Conservation (phyloP, 1,284 basidiomycete species). For the Sporisorium reilianum region DNA sequence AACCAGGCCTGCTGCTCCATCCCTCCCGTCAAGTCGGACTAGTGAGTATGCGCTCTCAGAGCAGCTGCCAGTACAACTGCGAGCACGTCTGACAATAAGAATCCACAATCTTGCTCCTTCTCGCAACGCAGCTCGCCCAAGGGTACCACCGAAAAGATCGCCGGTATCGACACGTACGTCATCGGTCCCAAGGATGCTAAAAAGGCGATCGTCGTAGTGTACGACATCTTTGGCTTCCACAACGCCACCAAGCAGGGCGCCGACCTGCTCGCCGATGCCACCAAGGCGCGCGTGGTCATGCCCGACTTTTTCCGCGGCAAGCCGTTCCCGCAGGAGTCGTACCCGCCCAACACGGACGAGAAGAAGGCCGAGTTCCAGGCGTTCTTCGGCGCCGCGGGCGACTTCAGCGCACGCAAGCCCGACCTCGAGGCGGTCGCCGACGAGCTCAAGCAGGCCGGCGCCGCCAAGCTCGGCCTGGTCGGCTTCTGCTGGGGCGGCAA, state of each 20-base stretch:
- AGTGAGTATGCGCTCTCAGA: slow-evolving; percentile 49
- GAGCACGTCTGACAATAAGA: no score
- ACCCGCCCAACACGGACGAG: slow-evolving; percentile 73
- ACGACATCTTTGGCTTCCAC: slow-evolving; percentile 77
- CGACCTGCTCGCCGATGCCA: slow-evolving; percentile 74
- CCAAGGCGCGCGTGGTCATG: slow-evolving; percentile 73
- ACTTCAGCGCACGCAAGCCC: slow-evolving; percentile 72
- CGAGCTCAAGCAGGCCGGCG: slow-evolving; percentile 72
- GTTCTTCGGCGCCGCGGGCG: slow-evolving; percentile 64
- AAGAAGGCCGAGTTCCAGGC: slow-evolving; percentile 71
- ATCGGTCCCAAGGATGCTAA: slow-evolving; percentile 71
- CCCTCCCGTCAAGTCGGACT: slow-evolving; percentile 71
- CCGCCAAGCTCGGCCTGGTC: slow-evolving; percentile 71
- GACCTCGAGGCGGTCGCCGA: slow-evolving; percentile 73
- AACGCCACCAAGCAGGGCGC: slow-evolving; percentile 72
- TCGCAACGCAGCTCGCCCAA: slow-evolving; percentile 70
- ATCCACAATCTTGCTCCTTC: background rate
- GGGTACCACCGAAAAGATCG: slow-evolving; percentile 67
- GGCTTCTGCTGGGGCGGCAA: slow-evolving; percentile 72
- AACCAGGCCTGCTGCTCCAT: slow-evolving; percentile 72
- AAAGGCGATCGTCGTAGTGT: slow-evolving; percentile 75
- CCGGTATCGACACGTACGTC: slow-evolving; percentile 56
- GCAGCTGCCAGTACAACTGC: background rate
- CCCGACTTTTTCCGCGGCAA: slow-evolving; percentile 76
- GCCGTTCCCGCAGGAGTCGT: slow-evolving; percentile 73